These are phyloP conservation scores for Lactarius hatsudake DNA, from an alignment of 768 basidiomycete genomes.

Conservation along the genomic window DNA sequence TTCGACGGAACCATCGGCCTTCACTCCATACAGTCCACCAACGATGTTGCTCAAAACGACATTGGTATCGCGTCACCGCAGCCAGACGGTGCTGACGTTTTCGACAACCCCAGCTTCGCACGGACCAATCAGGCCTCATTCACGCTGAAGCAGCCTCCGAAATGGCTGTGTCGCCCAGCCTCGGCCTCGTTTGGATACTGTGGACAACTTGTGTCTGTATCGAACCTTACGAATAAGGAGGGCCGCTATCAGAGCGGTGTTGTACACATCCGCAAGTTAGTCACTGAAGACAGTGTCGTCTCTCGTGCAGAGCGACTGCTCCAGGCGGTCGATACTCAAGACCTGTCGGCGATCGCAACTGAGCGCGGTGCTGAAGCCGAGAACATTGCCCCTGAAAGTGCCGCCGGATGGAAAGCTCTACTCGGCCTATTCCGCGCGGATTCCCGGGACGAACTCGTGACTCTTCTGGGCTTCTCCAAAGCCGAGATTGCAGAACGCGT, in stretches of 20 bases:
- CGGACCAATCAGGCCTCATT: slow-evolving; percentile 56
- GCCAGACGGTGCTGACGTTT: slow-evolving; percentile 69
- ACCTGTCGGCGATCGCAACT: slow-evolving; percentile 67
- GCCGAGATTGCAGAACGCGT: slow-evolving; percentile 77
- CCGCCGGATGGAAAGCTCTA: slow-evolving; percentile 84
- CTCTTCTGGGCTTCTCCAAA: slow-evolving; percentile 90
- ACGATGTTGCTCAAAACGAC: slow-evolving; percentile 37
- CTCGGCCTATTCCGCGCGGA: slow-evolving; percentile 84
- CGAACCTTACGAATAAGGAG: slow-evolving; percentile 65
- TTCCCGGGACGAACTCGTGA: slow-evolving; percentile 87
- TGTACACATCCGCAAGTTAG: slow-evolving; percentile 74
- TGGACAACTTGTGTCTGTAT: slow-evolving; percentile 78
- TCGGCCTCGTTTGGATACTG: slow-evolving; percentile 89
- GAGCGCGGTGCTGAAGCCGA: slow-evolving; percentile 34
- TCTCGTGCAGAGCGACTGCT: slow-evolving; percentile 70
- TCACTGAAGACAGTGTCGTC: slow-evolving; percentile 72
- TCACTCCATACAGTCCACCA: slow-evolving; percentile 92
- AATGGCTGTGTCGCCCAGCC: slow-evolving; percentile 87
- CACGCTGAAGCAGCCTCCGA: slow-evolving; percentile 91
- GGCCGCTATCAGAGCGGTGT: slow-evolving; percentile 82
- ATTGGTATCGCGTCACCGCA: slow-evolving; percentile 45
- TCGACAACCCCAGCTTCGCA: slow-evolving; percentile 60
- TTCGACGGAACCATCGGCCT: slow-evolving; percentile 94
- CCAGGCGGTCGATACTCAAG: slow-evolving; percentile 53
- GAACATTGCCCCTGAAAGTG: slow-evolving; percentile 34